Conservation (phyloP, 129 eudicot genomes). For the Flaveria brownii region DNA sequence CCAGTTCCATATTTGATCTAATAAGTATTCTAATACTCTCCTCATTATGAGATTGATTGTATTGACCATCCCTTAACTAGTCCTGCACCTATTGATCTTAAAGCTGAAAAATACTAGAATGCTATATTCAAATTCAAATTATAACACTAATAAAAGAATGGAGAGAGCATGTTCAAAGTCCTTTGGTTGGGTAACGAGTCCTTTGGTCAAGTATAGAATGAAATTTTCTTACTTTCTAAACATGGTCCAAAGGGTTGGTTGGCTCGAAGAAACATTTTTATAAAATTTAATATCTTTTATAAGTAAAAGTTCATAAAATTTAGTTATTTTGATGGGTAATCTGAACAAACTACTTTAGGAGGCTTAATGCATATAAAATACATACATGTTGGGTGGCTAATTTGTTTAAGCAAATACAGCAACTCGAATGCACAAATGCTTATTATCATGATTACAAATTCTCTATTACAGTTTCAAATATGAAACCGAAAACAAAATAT, state of each 20-base stretch:
- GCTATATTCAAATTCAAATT: too few species aligned
- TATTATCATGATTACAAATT: not conserved
- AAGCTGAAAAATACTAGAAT: too few species aligned
- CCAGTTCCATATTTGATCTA: too few species aligned
- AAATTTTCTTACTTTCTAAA: not conserved
- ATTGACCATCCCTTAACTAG: too few species aligned
- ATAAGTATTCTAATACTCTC: too few species aligned
- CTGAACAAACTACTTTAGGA: too few species aligned
- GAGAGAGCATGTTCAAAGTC: not conserved
- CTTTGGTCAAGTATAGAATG: not conserved
- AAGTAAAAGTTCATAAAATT: not conserved
- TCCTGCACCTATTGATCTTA: too few species aligned
- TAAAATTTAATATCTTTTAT: not conserved
- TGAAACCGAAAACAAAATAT: slow-evolving; percentile 47
- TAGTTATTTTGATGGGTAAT: not conserved
- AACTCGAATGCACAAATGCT: not conserved
- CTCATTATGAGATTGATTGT: too few species aligned
- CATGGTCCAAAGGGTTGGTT: not conserved
- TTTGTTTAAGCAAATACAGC: not conserved
- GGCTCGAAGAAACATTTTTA: not conserved
- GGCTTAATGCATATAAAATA: too few species aligned
- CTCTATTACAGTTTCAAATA: slow-evolving; percentile 44
- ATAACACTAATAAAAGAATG: too few species aligned
- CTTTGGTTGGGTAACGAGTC: too few species aligned
- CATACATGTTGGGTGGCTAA: too few species aligned